Base-by-base conservation (phyloP, 2,329 filamentous ascomycete species). In the Akanthomyces lecanii region DNA sequence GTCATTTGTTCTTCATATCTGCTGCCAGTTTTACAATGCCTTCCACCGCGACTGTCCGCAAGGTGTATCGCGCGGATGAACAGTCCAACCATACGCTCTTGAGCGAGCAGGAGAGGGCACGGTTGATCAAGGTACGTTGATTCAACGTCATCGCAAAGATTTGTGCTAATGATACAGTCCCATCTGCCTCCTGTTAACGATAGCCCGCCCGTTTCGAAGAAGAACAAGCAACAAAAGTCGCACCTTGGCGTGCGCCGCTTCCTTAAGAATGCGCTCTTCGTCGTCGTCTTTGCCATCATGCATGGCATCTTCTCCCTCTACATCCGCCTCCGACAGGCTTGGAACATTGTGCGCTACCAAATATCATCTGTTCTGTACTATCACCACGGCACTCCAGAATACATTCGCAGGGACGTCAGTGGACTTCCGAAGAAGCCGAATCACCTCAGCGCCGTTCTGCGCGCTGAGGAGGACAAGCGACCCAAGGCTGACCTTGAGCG, bases 321-420 rank as follows among this genome's bases (percentile, higher is more conserved):
- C 74, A 89, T 97, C 68, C 89, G 92, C 66, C 77, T 91, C 64
- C 88, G 93, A 63, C 88, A 92, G 72, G 85, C 87, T 62, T 95
- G 92, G 78, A 89, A 94, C 74, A 85, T 89, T 10, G 82, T 96
- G 56, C 81, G 87, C 68, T 90, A 95, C 73, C 88, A 90, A 64
- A 79, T 94, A 66, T 85, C 92, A 60, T 90, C 91, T 11, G 84
- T 98, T 65, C 81, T 96, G 61, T 93, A 94, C 75, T 95, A 99
- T 78, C 96, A 99, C 78, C 95, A 99, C 76, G 90, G 91, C 59
- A 96, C 94, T 0, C 95, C 95, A 8, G 91, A 96, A 73, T 86
- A 97, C 72, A 97, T 99, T 69, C 87, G 89, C 71, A 88, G 89
- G 71, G 95, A 99, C 77, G 89, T 98, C 30, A 86, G 86, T 73